These are phyloP conservation scores for Gossypium longicalyx DNA, from an alignment of 345 rosid species.

Conservation along the genomic window DNA sequence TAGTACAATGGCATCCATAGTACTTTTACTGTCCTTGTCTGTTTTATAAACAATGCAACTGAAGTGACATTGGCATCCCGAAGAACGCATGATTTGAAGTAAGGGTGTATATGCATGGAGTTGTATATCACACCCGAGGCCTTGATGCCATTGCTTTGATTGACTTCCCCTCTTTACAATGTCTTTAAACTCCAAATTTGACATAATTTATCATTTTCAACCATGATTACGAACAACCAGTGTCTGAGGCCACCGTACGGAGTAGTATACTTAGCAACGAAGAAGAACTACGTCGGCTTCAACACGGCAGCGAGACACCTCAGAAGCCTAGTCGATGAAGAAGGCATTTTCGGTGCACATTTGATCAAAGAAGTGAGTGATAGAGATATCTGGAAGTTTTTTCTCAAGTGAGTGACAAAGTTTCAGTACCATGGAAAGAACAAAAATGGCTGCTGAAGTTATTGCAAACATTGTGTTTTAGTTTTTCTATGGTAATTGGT, in stretches of 20 bases:
- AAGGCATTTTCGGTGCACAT: conserved; percentile 75
- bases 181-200: background rate
- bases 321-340: conserved; percentile 80
- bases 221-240: conserved; percentile 32
- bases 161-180: background rate
- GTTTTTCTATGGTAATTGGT: conserved; percentile 9
- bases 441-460: background rate
- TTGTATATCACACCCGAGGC: background rate
- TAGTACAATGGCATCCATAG: no score
- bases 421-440: background rate
- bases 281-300: conserved; percentile 81
- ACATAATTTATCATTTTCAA: background rate
- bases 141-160: background rate
- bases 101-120: background rate
- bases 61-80: background rate
- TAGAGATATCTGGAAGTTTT: conserved; percentile 91
- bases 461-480: background rate
- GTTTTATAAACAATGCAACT: background rate
- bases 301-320: conserved; percentile 63
- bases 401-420: conserved; percentile 49
- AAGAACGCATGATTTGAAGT: background rate
- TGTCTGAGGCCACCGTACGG: conserved; percentile 95
- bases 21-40: background rate
- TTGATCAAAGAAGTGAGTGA: conserved; percentile 76
- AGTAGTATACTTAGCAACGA: conserved; percentile 77